These are phyloP conservation scores for Zanthoxylum bungeanum DNA, from an alignment of 345 rosid genomes.

Conservation along the genomic window DNA sequence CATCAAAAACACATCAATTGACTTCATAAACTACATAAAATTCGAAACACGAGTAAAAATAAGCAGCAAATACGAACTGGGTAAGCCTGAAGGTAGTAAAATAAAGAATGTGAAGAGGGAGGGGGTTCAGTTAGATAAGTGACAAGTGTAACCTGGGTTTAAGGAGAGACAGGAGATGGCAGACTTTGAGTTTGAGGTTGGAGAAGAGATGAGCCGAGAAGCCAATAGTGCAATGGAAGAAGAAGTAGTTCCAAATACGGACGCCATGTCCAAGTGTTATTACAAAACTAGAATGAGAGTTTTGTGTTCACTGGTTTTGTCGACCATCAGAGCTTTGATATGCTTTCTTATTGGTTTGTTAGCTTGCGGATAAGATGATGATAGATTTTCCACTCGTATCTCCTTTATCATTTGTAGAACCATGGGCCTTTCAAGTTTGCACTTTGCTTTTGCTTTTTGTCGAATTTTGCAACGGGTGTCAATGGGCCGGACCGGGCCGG, in stretches of 20 bases:
- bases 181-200: conserved; percentile 44
- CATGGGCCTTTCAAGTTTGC: too few relatives aligned
- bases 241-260: conserved; percentile 68
- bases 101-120: conserved; percentile 21
- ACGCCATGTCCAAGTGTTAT: conserved; percentile 49
- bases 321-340: conserved; percentile 11
- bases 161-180: conserved; percentile 36
- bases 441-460: background rate
- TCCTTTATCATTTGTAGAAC: background rate
- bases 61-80: conserved; percentile 10
- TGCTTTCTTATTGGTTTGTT: conserved; percentile 27
- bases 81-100: background rate
- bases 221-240: conserved; percentile 51
- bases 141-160: conserved; percentile 39
- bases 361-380: conserved; percentile 61
- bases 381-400: conserved; percentile 35
- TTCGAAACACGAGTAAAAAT: background rate
- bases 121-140: too few relatives aligned
- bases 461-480: too few relatives aligned
- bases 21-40: background rate
- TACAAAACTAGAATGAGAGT: background rate
- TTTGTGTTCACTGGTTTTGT: conserved; percentile 15
- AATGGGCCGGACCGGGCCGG: too few relatives aligned
- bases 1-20: conserved; percentile 9
- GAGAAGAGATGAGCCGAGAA: conserved; percentile 44